phyloP scores from a whole-genome alignment of 2,329 filamentous ascomycete species.

The Xylariaceae sp. region DNA sequence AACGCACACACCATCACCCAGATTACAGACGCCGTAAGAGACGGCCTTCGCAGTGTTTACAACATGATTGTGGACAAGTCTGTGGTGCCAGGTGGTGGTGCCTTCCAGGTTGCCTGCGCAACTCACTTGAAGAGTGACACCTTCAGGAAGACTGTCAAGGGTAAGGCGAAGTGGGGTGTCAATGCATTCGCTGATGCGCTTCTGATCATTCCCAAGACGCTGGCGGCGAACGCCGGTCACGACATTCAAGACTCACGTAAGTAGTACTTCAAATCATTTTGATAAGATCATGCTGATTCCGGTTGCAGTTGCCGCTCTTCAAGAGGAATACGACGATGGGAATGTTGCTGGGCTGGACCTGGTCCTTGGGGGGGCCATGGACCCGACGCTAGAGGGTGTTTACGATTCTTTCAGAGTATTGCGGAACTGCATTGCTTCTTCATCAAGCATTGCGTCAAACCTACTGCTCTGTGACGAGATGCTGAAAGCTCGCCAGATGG shows the following conservation, averaged over 20 bases:
- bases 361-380: conserved; percentile 89
- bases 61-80: conserved; percentile 99
- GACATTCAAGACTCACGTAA: conserved; percentile 94
- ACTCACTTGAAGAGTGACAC: conserved; percentile 84
- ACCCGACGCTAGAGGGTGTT: conserved; percentile 88
- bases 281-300: conserved; percentile 12
- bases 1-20: conserved; percentile 97
- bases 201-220: conserved; percentile 94
- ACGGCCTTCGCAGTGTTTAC: conserved; percentile 94
- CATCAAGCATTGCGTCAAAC: conserved; percentile 94
- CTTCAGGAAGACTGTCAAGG: conserved; percentile 91
- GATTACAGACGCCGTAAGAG: conserved; percentile 93
- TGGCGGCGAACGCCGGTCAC: conserved; percentile 94
- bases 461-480: conserved; percentile 95
- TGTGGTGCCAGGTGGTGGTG: conserved; percentile 91
- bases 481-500: conserved; percentile 97
- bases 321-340: conserved; percentile 85
- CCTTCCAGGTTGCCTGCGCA: conserved; percentile 94
- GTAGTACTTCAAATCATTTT: conserved; percentile 45
- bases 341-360: conserved; percentile 88
- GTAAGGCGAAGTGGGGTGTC: conserved; percentile 96
- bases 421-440: conserved; percentile 91
- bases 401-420: conserved; percentile 97
- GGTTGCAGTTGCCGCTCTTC: conserved; percentile 76
- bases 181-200: conserved; percentile 94